Base-by-base conservation (phyloP, 176 grass and related monocot genomes). In the Oryza rufipogon region DNA sequence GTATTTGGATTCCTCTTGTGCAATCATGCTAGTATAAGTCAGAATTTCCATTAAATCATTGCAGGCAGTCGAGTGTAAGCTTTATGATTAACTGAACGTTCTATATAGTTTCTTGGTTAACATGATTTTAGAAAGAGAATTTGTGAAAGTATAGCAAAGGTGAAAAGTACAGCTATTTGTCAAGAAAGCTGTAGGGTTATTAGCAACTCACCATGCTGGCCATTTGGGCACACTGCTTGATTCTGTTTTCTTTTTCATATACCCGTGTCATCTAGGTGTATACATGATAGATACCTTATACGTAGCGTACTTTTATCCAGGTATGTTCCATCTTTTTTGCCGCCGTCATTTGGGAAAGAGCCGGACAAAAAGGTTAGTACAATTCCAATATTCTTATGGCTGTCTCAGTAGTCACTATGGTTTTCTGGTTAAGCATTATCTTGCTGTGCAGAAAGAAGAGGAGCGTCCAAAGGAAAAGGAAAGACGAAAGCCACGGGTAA, bases 241-340 rank as follows among this genome's bases (percentile, higher is more conserved):
- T 49, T 20, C 65, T 86, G n/a, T 11, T 66, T 2, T 83, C 64
- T 64, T 68, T 70, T 73, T 70, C 12, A 28, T 56, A 82, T 67
- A 38, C 84, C 64, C 32, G 8, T 78, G 39, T 15, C 49, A 75
- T 74, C 36, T 74, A 64, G 66, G 39, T 87, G 15, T n/a, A 83
- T 72, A 47, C 41, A 67, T 78, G 34, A 60, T 84, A 80, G 69
- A 65, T 84, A 75, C 70, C 89, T 87, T 91, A 84, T 84, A 56
- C 51, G 51, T 80, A 54, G 44, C 64, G 65, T 80, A 79, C 64
- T 92, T 72, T 90, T 93, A 80, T 90, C 73, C 86, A 99, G 96
- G 89, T 99, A 99, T 70, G 93, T 99, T 47, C 96, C 96, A 83
- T 99, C 96, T 63, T 99, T 99, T 85, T 84, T 99, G 96, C 91